Base-by-base conservation (phyloP, 1,284 basidiomycete genomes). In the Naganishia sp. region DNA sequence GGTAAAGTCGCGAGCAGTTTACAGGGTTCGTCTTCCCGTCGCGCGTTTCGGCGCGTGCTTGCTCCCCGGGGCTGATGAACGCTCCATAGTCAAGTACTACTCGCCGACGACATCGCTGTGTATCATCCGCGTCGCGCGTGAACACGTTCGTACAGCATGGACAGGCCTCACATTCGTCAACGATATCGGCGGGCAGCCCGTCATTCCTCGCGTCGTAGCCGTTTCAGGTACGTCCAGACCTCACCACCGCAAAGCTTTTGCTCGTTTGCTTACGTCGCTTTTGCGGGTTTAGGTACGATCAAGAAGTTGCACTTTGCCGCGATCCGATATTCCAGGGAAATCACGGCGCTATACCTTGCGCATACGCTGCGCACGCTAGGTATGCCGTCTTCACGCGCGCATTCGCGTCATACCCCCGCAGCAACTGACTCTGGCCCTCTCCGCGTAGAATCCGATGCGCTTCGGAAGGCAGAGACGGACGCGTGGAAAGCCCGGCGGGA, bases 301-400 rank as follows among this genome's bases (percentile, higher is more conserved):
- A 90, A 88, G 75, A 88, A 91, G 55, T 85, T 84, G 0, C 90
- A 91, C 71, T 76, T 88, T 0, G 86, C 87, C 13, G 88, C 89
- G 0, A 87, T 90, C 49, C 78, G 82, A 47, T 86, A 90, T 70
- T 89, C 90, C 71, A 81, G 87, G 47, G 83, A 85, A 58, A 81
- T 88, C 5, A 81, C 90, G 46, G 89, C 88, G 6, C 81, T 53
- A 7, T 69, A 66, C 49, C 68, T 69, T 42, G 28, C 60, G 6
- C 68, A 69, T 35, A 45, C 68, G 18, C 43, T 69, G 3, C 32
- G 31, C 21, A 57, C 43, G 11, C 31, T 69, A 53, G 51, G 61
- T 63, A 43, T 18, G 61, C 45, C n/a, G n/a, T 32, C 6, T 17
- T 0, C 25, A 0, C 35, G 25, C 6, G 25, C 32, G 42, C 15